Evolutionary conservation across 129 eudicot species (phyloP), one percentile per base, ranked within the genome.

Genomic region (sunflower (Helianthus annuus)): DNA sequence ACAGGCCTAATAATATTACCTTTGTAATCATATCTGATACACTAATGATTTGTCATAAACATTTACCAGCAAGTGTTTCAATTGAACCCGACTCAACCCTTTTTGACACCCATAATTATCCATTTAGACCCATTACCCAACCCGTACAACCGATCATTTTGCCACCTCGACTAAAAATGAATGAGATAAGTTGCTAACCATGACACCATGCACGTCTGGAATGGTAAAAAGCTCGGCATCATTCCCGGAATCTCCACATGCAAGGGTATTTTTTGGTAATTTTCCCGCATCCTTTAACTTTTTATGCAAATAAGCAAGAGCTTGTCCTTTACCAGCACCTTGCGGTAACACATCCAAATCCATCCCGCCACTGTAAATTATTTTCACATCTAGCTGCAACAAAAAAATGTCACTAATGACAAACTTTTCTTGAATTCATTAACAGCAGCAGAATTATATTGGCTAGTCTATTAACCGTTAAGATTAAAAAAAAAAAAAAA

Each of bases 291-390:
- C 74, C 59, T 80, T 87, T 29, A 93, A 82, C 69, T 82, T 89
- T 59, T 84, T 82, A 48, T 68, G 98, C 80, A 93, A 64, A 84
- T 93, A 93, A 66, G 98, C 96, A 64, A 93, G 91, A 68, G 98
- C 98, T 81, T 93, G 96, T 42, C 97, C 98, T 89, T 93, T 93
- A 6, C 98, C 98, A 74, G 98, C 96, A 68, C 95, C 92, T 87
- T 93, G 88, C 17, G 98, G 96, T 80, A 93, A 77, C 53, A 93
- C 83, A 70, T 93, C 98, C 82, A 89, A 71, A 75, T 93, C 97
- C 80, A 83, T 81, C 48, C 97, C 98, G 13, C 97, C 97, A 74
- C 98, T 93, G 76, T 93, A 89, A n/a, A 93, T 93, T 68, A 93
- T 93, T 79, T 93, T 89, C 6, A 85, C 92, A 84, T 93, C 98